Conservation (phyloP, 2,329 filamentous ascomycete species). For the Botrytis galanthina region DNA sequence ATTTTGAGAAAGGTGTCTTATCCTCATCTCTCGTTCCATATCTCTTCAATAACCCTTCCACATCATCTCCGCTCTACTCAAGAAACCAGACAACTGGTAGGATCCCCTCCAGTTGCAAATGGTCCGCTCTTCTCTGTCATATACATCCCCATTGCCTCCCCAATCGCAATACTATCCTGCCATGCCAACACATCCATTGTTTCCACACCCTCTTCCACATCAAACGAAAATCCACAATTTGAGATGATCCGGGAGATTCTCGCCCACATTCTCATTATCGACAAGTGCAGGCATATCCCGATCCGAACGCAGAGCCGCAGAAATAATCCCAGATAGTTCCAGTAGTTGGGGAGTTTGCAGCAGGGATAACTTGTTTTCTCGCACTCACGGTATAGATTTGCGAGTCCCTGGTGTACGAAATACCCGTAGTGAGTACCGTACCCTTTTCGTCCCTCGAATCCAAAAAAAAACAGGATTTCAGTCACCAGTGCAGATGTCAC, state of each 20-base stretch:
- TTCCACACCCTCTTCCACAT: neutral
- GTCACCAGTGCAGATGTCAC: neutral
- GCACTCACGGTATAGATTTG: conserved; percentile 34
- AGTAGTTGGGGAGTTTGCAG: conserved; percentile 37
- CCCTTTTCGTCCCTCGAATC: neutral
- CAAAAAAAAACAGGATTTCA: neutral
- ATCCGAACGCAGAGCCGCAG: conserved; percentile 22
- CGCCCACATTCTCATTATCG: conserved; percentile 31
- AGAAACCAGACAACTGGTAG: neutral
- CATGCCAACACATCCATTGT: neutral
- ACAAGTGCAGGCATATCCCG: conserved; percentile 26
- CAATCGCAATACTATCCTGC: neutral
- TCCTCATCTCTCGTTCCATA: too few species aligned
- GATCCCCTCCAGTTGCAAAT: neutral
- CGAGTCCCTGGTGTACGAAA: conserved; percentile 27
- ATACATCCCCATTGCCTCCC: neutral
- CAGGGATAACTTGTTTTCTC: conserved; percentile 34
- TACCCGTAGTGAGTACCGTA: neutral
- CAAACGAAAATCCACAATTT: neutral
- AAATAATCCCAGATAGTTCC: conserved; percentile 39
- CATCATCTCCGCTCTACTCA: too few species aligned
- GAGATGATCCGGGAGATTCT: conserved; percentile 28
- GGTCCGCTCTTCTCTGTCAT: neutral
- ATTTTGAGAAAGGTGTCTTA: too few species aligned
- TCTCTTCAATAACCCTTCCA: neutral